Evolutionary conservation across 768 basidiomycete species (phyloP).

Genomic region (Leccinellum albellum): DNA sequence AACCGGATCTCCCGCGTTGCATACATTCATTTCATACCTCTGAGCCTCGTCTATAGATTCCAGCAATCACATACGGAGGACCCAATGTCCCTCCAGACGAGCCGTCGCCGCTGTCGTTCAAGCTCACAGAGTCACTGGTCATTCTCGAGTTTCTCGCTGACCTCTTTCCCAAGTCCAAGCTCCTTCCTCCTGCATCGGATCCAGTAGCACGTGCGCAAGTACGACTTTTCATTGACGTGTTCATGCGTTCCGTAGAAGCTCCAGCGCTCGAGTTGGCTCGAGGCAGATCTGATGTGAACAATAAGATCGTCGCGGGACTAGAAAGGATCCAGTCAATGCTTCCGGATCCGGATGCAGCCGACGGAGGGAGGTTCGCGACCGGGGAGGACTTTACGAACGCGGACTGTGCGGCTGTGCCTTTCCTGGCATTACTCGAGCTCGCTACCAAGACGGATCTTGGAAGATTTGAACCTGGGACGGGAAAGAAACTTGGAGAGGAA

Average conservation of each 20-base stretch:
- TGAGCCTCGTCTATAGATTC: slow-evolving; percentile 36
- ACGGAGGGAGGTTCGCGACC: slow-evolving; percentile 35
- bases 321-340: slow-evolving; percentile 7
- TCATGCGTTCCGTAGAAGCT: slow-evolving; percentile 40
- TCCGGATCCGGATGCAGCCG: slow-evolving; percentile 38
- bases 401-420: slow-evolving; percentile 55
- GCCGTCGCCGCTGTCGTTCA: slow-evolving; percentile 55
- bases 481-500: slow-evolving; percentile 38
- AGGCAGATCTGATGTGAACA: not conserved
- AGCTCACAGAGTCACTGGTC: slow-evolving; percentile 60
- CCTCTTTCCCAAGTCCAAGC: slow-evolving; percentile 20
- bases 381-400: slow-evolving; percentile 53
- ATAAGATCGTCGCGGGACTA: not conserved
- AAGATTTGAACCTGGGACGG: slow-evolving; percentile 42
- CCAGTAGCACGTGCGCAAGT: slow-evolving; percentile 52
- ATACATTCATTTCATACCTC: no score
- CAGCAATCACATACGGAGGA: slow-evolving; percentile 59
- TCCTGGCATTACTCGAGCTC: slow-evolving; percentile 47
- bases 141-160: slow-evolving; percentile 67
- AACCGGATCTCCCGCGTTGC: not conserved
- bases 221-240: slow-evolving; percentile 58
- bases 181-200: slow-evolving; percentile 27
- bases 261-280: slow-evolving; percentile 33
- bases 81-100: slow-evolving; percentile 47
- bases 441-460: slow-evolving; percentile 46